These are phyloP conservation scores for Clitopilus passeckerianus DNA, from an alignment of 768 basidiomycete species.

Conservation along the genomic window DNA sequence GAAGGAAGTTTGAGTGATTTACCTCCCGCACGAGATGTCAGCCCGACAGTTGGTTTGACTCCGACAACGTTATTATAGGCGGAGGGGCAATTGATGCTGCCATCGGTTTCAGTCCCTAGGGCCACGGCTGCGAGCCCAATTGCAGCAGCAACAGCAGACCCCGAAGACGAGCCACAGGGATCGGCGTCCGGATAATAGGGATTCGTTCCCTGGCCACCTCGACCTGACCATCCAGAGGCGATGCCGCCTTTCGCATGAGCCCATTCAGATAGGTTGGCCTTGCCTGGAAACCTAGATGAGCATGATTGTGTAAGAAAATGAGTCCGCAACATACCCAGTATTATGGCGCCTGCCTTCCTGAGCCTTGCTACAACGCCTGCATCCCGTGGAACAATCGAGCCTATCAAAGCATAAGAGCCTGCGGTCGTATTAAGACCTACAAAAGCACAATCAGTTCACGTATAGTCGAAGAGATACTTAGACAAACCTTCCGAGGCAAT, in stretches of 20 bases:
- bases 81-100: constrained; percentile 50
- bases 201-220: constrained; percentile 45
- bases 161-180: constrained; percentile 56
- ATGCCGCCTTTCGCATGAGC: constrained; percentile 43
- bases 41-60: constrained; percentile 56
- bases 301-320: neutral
- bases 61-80: constrained; percentile 52
- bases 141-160: constrained; percentile 48
- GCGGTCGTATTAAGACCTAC: constrained; percentile 43
- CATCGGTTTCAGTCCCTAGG: constrained; percentile 47
- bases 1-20: neutral
- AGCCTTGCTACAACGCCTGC: constrained; percentile 40
- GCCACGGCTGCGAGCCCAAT: constrained; percentile 47
- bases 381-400: constrained; percentile 39
- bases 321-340: constrained; percentile 26
- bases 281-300: constrained; percentile 26
- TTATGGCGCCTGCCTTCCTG: constrained; percentile 37
- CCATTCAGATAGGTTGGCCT: constrained; percentile 53
- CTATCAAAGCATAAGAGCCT: constrained; percentile 37
- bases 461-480: neutral
- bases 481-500: constrained; percentile 34
- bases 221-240: constrained; percentile 56
- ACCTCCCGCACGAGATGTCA: constrained; percentile 59
- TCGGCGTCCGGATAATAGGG: constrained; percentile 47
- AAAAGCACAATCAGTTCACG: neutral